Base-by-base conservation (phyloP, 306 rosid species). In the Citrullus mucosospermus region DNA sequence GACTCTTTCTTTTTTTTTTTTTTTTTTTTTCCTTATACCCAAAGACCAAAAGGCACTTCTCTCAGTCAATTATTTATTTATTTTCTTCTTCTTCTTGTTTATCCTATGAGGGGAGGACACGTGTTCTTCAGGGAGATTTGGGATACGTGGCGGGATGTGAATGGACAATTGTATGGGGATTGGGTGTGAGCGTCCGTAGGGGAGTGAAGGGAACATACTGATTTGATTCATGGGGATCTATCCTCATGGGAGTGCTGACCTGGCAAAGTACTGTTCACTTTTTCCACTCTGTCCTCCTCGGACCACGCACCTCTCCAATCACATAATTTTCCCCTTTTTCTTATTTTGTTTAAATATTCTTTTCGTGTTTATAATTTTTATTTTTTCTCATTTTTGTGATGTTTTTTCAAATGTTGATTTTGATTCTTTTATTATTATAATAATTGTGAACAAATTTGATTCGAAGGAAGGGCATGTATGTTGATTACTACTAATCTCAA, bases 191-290 rank as follows among this genome's bases (percentile, higher is more conserved):
- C 25, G 16, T 8, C n/a, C 59, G 58, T 13, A 77, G 58, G 36
- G 58, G 76, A 72, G 41, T 39, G 9, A 28, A 25, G 13, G 38
- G 13, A 70, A 14, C 13, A 41, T 9, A 50, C 8, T 72, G 59
- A 51, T 48, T 71, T 71, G 58, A 44, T 28, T n/a, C 53, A 2
- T 4, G 54, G 34, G 38, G 46, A 75, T 51, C 57, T 28, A 55
- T 75, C 63, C n/a, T 55, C 56, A 70, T 70, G 76, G 76, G 0
- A 12, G 57, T 70, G 76, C 76, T 70, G 56, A 70, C 57, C 57
- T 70, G 76, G 76, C 76, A 70, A 46, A 17, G 73, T 36, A 39
- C 30, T 36, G 32, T 67, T 41, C 54, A 41, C 53, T 18, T 18
- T 38, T 16, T 38, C 15, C 30, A 17, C 30, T 15, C 9, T 36